Percentiles rank a stretch among this genome's conserved stretches.
These are phyloP conservation scores for Phaseolus lunatus DNA, from an alignment of 306 rosid species.

Conservation along the genomic window DNA sequence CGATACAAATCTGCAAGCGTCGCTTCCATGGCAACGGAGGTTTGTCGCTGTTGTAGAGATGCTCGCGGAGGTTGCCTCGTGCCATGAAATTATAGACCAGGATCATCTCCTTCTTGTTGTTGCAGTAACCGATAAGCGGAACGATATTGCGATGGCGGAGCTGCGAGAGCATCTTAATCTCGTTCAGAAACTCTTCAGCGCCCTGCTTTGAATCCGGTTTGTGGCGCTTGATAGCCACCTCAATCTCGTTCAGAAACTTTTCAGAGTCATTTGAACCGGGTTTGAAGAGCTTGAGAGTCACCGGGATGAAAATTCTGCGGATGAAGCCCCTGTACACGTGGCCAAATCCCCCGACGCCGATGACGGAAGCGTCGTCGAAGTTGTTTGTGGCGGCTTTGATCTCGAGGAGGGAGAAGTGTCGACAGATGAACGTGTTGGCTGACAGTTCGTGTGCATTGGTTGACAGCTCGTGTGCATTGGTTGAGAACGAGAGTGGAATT, in stretches of 20 bases:
- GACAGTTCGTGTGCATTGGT: neutral
- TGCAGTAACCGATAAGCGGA: conserved; percentile 52
- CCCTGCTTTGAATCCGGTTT: conserved; percentile 59
- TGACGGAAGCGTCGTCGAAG: conserved; percentile 42
- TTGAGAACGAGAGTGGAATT: too few relatives aligned
- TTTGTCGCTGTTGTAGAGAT: conserved; percentile 50
- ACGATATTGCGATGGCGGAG: conserved; percentile 54
- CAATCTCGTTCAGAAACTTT: too few relatives aligned
- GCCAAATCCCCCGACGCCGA: conserved; percentile 58
- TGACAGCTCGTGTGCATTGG: too few relatives aligned
- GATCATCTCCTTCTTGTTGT: conserved; percentile 50
- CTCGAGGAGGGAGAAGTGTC: conserved; percentile 40
- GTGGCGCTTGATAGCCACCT: conserved; percentile 50
- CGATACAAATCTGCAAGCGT: conserved; percentile 54
- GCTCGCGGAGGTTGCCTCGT: conserved; percentile 60
- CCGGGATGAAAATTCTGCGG: conserved; percentile 34
- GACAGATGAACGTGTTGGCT: conserved; percentile 15
- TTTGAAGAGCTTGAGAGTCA: neutral
- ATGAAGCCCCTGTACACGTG: conserved; percentile 60
- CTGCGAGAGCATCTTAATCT: conserved; percentile 54
- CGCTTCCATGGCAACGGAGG: conserved; percentile 51
- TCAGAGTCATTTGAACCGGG: too few relatives aligned
- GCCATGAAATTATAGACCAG: conserved; percentile 56
- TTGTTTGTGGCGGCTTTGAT: conserved; percentile 49
- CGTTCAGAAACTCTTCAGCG: conserved; percentile 48